These are phyloP conservation scores for Salvia sclarea DNA, from an alignment of 305 asterid genomes.

Conservation along the genomic window DNA sequence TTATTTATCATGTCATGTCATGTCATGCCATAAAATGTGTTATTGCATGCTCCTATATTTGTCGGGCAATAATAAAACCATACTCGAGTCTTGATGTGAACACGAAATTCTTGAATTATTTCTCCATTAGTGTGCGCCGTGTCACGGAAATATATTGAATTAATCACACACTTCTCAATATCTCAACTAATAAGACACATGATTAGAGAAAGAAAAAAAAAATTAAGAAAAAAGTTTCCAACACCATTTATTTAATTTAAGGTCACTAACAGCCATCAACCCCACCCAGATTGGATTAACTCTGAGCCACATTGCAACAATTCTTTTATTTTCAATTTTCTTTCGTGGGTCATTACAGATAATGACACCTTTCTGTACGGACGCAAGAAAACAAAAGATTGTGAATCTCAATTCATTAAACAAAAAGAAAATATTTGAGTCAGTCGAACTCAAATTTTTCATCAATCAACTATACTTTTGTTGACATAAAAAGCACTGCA, in stretches of 20 bases:
- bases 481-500: neutral
- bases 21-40: no score
- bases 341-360: conserved; percentile 19
- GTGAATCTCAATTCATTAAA: conserved; percentile 39
- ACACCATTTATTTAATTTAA: conserved; percentile 5
- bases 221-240: neutral
- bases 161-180: neutral
- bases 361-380: conserved; percentile 31
- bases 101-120: neutral
- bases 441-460: conserved; percentile 32
- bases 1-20: no score
- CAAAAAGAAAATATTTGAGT: conserved; percentile 32
- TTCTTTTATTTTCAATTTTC: neutral
- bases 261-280: conserved; percentile 28
- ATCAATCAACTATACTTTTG: conserved; percentile 27
- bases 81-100: neutral
- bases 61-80: no score
- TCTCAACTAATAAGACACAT: neutral
- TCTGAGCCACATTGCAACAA: neutral
- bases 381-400: neutral
- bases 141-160: conserved; percentile 11
- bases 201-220: neutral
- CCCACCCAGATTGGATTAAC: conserved; percentile 38
- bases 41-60: no score
- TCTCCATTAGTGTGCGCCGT: conserved; percentile 4